phyloP scores from a whole-genome alignment of 192 early-diverging fungal species.

The Chytriomyces sp. region DNA sequence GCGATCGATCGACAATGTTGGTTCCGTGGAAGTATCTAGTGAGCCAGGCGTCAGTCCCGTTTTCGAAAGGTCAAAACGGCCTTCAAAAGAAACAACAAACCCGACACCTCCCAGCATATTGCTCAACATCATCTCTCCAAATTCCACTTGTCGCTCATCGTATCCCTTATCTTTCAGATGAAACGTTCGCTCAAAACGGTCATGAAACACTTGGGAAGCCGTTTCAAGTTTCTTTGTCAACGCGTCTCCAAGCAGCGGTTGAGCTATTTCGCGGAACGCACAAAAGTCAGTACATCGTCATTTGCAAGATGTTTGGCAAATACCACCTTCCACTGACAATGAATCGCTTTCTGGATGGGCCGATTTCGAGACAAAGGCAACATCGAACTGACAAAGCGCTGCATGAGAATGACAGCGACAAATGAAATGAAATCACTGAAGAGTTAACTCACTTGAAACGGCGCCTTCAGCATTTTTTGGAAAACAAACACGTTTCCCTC shows the following conservation, averaged over 20 bases:
- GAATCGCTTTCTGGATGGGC: constrained; percentile 9
- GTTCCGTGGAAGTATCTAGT: constrained; percentile 75
- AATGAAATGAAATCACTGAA: constrained; percentile 1
- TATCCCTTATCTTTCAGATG: constrained; percentile 70
- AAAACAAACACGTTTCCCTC: constrained; percentile 62
- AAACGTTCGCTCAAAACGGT: constrained; percentile 76
- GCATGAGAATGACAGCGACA: background rate
- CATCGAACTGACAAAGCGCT: constrained; percentile 55
- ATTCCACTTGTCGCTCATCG: constrained; percentile 60
- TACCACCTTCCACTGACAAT: constrained; percentile 4
- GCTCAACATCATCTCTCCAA: constrained; percentile 77
- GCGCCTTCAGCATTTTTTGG: constrained; percentile 65
- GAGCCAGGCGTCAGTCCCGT: background rate
- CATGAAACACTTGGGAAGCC: constrained; percentile 60
- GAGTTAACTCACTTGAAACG: constrained; percentile 66
- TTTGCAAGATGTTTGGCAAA: background rate
- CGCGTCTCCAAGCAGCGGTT: constrained; percentile 26
- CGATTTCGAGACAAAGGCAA: constrained; percentile 54
- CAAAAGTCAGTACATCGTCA: background rate
- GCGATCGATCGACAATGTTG: constrained; percentile 72
- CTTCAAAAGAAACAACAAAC: constrained; percentile 38
- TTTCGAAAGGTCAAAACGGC: background rate
- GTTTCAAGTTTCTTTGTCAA: constrained; percentile 48
- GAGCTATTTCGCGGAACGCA: background rate
- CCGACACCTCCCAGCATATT: constrained; percentile 92